phyloP scores from a whole-genome alignment of 2,329 filamentous ascomycete genomes.

The Colletotrichum navitas region DNA sequence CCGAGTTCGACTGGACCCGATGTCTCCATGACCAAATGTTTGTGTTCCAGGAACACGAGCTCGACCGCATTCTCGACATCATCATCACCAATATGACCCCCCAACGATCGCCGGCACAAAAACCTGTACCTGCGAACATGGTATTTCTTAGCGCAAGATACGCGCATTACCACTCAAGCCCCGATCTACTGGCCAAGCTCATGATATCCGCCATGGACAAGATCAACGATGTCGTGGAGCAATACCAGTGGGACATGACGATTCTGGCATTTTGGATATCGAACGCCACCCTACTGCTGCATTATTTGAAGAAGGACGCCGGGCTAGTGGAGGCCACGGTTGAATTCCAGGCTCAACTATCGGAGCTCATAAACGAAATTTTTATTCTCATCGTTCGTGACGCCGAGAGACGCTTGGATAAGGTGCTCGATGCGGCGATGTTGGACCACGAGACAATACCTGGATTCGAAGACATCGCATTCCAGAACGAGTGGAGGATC shows the following conservation, averaged over 20 bases:
- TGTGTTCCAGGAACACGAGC: constrained; percentile 95
- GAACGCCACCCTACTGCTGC: constrained; percentile 92
- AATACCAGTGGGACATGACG: constrained; percentile 99
- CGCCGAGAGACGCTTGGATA: constrained; percentile 95
- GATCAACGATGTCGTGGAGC: constrained; percentile 97
- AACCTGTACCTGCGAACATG: constrained; percentile 96
- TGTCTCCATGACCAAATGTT: constrained; percentile 99
- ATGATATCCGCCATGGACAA: constrained; percentile 91
- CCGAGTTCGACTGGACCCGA: constrained; percentile 95
- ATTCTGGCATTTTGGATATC: constrained; percentile 99
- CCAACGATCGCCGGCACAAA: constrained; percentile 94
- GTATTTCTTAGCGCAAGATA: constrained; percentile 96
- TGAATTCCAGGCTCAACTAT: constrained; percentile 92
- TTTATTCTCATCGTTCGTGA: constrained; percentile 98
- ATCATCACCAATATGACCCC: constrained; percentile 99
- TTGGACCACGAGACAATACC: constrained; percentile 98
- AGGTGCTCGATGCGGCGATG: constrained; percentile 93
- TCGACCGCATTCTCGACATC: constrained; percentile 92
- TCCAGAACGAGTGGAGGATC: constrained; percentile 98
- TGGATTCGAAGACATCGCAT: constrained; percentile 95
- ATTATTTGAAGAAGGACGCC: constrained; percentile 87
- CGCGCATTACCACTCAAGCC: constrained; percentile 94
- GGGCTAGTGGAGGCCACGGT: constrained; percentile 42
- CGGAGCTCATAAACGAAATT: constrained; percentile 96
- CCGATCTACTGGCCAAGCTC: constrained; percentile 83